Evolutionary conservation across 768 basidiomycete genomes (phyloP).

Genomic region (Mycena indigotica): DNA sequence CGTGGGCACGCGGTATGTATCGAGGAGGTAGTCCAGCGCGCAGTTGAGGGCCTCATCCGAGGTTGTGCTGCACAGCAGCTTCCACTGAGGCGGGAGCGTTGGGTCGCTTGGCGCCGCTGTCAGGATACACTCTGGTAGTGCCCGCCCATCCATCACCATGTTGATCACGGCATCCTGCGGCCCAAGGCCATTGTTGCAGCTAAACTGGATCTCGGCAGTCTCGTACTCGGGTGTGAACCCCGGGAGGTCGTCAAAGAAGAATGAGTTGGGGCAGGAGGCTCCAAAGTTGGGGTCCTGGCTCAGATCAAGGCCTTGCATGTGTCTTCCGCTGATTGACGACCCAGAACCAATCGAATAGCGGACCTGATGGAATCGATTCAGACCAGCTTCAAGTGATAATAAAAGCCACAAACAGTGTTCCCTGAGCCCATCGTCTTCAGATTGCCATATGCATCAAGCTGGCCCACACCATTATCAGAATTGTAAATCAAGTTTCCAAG

Average conservation of each 20-base stretch:
- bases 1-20: background rate
- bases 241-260: conserved; percentile 2
- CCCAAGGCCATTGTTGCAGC: background rate
- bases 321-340: background rate
- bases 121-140: background rate
- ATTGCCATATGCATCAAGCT: background rate
- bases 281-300: background rate
- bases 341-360: conserved; percentile 6
- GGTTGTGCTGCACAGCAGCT: background rate
- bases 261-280: conserved; percentile 4
- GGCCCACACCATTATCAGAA: too few relatives aligned
- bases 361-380: background rate
- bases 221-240: background rate
- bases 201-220: background rate
- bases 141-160: background rate
- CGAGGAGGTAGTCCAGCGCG: background rate
- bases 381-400: background rate
- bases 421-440: conserved; percentile 11
- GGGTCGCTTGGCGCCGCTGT: too few relatives aligned
- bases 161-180: background rate
- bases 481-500: background rate
- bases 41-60: background rate
- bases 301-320: background rate
- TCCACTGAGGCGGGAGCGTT: background rate
- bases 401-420: background rate